Percentiles rank a stretch among this genome's conserved stretches.
These are phyloP conservation scores for Lyophyllum atratum DNA, from an alignment of 768 basidiomycete genomes.

Conservation along the genomic window DNA sequence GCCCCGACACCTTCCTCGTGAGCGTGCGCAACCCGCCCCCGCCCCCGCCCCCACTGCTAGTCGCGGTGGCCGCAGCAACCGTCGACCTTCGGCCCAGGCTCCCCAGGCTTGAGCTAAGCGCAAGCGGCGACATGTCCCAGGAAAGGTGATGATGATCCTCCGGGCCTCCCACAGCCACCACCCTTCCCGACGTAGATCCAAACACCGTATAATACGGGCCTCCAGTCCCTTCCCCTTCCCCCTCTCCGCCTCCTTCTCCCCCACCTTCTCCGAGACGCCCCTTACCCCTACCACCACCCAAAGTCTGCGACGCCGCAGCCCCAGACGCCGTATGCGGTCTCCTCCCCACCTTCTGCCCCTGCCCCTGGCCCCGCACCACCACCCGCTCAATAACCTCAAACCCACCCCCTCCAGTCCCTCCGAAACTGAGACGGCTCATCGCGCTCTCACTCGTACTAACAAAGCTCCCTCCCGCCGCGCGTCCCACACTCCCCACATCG, in stretches of 20 bases:
- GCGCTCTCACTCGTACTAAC: neutral
- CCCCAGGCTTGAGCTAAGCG: neutral
- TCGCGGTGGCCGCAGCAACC: neutral
- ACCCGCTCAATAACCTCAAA: slow-evolving; percentile 12
- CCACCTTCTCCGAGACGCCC: too few relatives aligned
- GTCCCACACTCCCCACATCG: neutral
- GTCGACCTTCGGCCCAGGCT: slow-evolving; percentile 4
- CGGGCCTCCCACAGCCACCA: slow-evolving; percentile 45
- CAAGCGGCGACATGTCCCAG: slow-evolving; percentile 20
- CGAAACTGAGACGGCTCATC: neutral
- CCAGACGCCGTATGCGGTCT: slow-evolving; percentile 13
- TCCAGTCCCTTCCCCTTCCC: neutral
- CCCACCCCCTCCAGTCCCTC: neutral
- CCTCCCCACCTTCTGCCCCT: slow-evolving; percentile 21
- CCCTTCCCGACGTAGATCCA: slow-evolving; percentile 45
- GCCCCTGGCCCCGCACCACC: neutral
- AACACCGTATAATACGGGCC: slow-evolving; percentile 62
- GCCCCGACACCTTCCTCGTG: slow-evolving; percentile 37
- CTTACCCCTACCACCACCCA: too few relatives aligned
- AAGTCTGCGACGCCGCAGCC: too few relatives aligned
- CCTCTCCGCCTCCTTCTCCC: neutral
- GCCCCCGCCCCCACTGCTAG: slow-evolving; percentile 1
- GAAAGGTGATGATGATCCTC: slow-evolving; percentile 31
- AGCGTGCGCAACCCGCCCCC: slow-evolving; percentile 25
- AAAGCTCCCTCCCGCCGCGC: neutral